Base-by-base conservation (phyloP, 2,329 filamentous ascomycete genomes). In the Hypoxylon sp. region DNA sequence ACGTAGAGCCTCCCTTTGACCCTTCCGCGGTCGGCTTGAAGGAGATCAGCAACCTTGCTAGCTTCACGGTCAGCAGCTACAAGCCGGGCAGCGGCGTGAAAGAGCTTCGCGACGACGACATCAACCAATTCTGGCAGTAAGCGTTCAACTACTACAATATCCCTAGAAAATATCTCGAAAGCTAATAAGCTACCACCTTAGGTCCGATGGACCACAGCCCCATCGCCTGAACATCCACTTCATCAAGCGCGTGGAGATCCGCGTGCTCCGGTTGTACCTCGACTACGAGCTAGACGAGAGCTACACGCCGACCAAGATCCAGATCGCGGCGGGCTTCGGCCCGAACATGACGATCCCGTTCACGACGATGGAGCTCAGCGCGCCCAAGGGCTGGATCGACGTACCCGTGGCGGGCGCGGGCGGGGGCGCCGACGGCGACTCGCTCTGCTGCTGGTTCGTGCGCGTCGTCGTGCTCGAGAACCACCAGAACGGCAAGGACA, bases 401-500 rank as follows among this genome's bases (percentile, higher is more conserved):
- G 90, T 97, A 0, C 88, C 92, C 20, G 78, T 87, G 17, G 75
- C 76, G 1, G 81, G 81, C 11, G 81, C 81, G 0, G 85, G 85
- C n/a, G 82, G 84, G 41, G 87, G 86, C 48, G 83, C 82, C 49
- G 88, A 88, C 72, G 90, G 85, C 41, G 91, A 89, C 71, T 91
- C 94, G 1, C 85, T 98, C 17, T 88, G 94, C 63, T 93, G 92
- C 15, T 97, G 94, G 80, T 87, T 98, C 28, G 84, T 99, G 26
- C 94, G 98, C 77, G 89, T 98, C 73, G 89, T 91, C 69, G 90
- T 99, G 50, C 86, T 94, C 53, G 95, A 98, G 80, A 99, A 99
- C 74, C 95, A 99, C 77, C 95, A 99, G 79, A 99, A 99, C 76
- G 95, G 95, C 68, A 99, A 99, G 77, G 95, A 99, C 76, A 99